Conservation (phyloP, 2,329 filamentous ascomycete species). For the Seiridium cupressi region DNA sequence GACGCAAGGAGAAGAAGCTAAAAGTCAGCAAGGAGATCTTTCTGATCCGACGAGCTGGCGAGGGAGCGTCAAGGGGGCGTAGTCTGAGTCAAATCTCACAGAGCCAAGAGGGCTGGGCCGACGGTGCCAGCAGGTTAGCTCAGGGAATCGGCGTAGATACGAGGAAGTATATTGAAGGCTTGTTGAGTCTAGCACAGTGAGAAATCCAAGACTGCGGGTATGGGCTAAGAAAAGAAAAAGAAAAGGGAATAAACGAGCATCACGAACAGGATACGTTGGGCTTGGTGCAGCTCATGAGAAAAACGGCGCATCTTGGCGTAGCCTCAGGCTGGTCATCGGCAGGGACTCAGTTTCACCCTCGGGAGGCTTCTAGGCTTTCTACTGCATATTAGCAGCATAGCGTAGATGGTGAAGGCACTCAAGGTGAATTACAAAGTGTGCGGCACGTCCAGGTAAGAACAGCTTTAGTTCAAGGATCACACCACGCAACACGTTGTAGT, state of each 20-base stretch:
- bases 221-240: neutral
- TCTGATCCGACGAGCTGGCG: constrained; percentile 58
- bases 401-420: too few relatives aligned
- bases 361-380: too few relatives aligned
- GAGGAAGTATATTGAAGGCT: constrained; percentile 69
- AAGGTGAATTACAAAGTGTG: too few relatives aligned
- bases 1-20: constrained; percentile 12
- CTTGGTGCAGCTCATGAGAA: too few relatives aligned
- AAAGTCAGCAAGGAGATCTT: constrained; percentile 57
- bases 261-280: too few relatives aligned
- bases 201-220: neutral
- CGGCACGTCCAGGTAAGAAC: too few relatives aligned
- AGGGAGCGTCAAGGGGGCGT: constrained; percentile 35
- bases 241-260: neutral
- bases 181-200: constrained; percentile 55
- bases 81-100: constrained; percentile 31
- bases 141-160: constrained; percentile 79
- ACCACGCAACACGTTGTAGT: too few relatives aligned
- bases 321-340: too few relatives aligned
- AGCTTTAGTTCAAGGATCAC: too few relatives aligned
- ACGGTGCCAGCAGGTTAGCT: constrained; percentile 58
- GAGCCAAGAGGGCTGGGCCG: constrained; percentile 42
- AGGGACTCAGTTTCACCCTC: too few relatives aligned
- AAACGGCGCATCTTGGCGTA: too few relatives aligned
- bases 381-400: too few relatives aligned